Base-by-base conservation (phyloP, 1,284 basidiomycete species). In the Sporisorium exsertum region DNA sequence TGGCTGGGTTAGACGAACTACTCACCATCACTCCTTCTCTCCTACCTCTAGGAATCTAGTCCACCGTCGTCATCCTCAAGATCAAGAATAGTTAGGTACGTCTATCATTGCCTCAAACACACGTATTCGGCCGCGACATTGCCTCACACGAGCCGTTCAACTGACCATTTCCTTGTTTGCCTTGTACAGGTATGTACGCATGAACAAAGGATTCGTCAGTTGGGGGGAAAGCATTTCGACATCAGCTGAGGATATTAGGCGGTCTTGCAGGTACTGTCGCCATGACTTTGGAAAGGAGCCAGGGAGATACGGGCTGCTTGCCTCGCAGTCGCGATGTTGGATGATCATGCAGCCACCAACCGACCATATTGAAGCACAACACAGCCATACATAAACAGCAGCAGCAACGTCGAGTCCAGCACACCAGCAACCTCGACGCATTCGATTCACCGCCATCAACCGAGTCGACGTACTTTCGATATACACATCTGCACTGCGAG, bases 51-150 rank as follows among this genome's bases (percentile, higher is more conserved):
- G 72, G 66, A 69, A 72, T 72, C 50, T 66, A 67, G 52, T 58
- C 52, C 50, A 61, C 55, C 65, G 43, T 59, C 58, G 61, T 72
- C 69, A 55, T 58, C 73, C 73, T 76, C 73, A 76, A 76, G 73
- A 76, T 72, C 68, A 68, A 76, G 51, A 65, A 62, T 27, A 64
- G 64, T 56, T 69, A 76, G 73, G 73, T 76, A 67, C 35, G 73
- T 69, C 9, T 22, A 20, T 2, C 24, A 27, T 46, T 37, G 6
- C 32, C 32, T 3, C 58, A 49, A 40, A 16, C 12, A 9, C 6
- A 51, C 29, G 8, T 7, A 5, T 7, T 16, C 29, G 24, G 15
- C 20, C 33, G 22, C 13, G 15, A 10, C 51, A 9, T n/a, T 18
- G 51, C 29, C 2, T 27, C 24, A 8, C n/a, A 50, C 26, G 37